Evolutionary conservation across 73 alveolate genomes (phyloP).

Genomic region (Tetrahymena thermophila): DNA sequence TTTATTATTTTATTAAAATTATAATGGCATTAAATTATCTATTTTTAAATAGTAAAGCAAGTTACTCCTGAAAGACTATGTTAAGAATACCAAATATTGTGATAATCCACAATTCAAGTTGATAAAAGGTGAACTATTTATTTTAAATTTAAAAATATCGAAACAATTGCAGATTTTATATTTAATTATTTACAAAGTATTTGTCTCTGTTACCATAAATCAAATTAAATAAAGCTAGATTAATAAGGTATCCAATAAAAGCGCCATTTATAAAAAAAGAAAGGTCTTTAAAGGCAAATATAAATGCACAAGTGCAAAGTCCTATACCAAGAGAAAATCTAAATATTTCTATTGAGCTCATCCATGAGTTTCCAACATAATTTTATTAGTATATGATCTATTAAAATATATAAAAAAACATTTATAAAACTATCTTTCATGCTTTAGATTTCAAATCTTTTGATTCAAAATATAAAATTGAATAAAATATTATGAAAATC

Average conservation of each 20-base stretch:
- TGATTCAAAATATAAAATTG: too few species aligned
- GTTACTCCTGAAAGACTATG: neutral
- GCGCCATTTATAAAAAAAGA: neutral
- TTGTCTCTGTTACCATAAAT: neutral
- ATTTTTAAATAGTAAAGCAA: neutral
- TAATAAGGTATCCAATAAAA: neutral
- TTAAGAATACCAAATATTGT: neutral
- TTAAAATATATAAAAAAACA: neutral
- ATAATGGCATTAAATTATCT: too few species aligned
- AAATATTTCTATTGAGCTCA: neutral
- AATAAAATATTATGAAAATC: too few species aligned
- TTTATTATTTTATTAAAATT: too few species aligned
- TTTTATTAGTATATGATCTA: neutral
- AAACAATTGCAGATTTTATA: neutral
- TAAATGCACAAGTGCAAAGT: neutral
- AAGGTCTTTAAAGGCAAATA: neutral
- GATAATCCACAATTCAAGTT: neutral
- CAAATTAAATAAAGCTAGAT: neutral
- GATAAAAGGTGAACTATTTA: neutral
- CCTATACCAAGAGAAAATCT: neutral
- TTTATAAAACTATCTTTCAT: too few species aligned
- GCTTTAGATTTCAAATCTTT: too few species aligned
- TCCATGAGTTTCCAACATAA: neutral
- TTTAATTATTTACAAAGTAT: neutral
- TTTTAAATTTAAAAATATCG: neutral